Evolutionary conservation across 108 stramenopile species (phyloP).

Genomic region (Nitzschia sp.): DNA sequence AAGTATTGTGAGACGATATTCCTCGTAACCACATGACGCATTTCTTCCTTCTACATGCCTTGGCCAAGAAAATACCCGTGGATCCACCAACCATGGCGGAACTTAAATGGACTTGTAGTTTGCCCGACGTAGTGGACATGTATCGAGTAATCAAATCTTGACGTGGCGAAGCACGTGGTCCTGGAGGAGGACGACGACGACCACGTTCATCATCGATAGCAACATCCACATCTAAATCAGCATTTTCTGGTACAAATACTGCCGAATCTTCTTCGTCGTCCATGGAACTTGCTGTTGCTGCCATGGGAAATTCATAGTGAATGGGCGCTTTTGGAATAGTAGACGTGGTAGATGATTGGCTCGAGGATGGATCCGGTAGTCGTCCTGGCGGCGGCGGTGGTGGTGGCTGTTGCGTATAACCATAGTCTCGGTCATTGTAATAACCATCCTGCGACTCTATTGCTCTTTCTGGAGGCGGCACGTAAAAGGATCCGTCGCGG

Average conservation of each 20-base stretch:
- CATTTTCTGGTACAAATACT: neutral
- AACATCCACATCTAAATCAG: conserved; percentile 23
- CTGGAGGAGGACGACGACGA: no score
- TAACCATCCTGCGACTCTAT: no score
- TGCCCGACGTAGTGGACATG: conserved; percentile 62
- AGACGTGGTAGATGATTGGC: no score
- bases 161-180: conserved; percentile 51
- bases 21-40: no score
- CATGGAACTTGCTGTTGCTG: neutral
- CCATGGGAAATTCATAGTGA: conserved; percentile 44
- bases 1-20: neutral
- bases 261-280: neutral
- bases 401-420: no score
- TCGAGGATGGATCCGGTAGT: no score
- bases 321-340: conserved; percentile 34
- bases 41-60: conserved; percentile 39
- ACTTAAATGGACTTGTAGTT: conserved; percentile 45
- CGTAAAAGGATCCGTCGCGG: no score
- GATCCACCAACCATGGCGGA: conserved; percentile 54
- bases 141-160: conserved; percentile 70
- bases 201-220: no score
- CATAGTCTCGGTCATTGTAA: no score
- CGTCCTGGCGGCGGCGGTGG: no score
- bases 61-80: conserved; percentile 56
- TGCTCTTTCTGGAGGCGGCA: no score